These are phyloP conservation scores for Athelia psychrophila DNA, from an alignment of 1,284 basidiomycete genomes.

Conservation along the genomic window DNA sequence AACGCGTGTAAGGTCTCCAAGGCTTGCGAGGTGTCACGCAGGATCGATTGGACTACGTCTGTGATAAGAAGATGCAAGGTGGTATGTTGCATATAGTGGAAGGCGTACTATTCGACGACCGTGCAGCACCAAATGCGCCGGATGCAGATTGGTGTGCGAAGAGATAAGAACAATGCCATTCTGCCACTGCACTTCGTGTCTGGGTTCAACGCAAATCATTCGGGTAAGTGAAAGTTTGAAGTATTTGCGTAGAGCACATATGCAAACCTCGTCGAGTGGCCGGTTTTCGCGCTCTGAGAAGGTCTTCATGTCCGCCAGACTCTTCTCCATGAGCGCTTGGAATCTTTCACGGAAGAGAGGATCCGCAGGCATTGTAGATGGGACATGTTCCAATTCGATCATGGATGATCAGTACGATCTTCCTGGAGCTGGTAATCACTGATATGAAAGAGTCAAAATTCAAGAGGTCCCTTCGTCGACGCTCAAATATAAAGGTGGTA, in stretches of 20 bases:
- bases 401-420: no score
- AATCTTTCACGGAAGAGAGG: constrained; percentile 57
- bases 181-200: constrained; percentile 51
- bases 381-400: not conserved
- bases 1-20: constrained; percentile 48
- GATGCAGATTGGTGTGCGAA: constrained; percentile 31
- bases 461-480: no score
- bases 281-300: constrained; percentile 57
- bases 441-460: no score
- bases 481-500: no score
- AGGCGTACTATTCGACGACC: not conserved
- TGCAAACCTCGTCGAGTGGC: constrained; percentile 56
- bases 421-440: no score
- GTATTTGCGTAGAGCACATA: not conserved
- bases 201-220: constrained; percentile 21
- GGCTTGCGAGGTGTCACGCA: constrained; percentile 44
- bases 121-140: constrained; percentile 4
- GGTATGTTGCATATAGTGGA: not conserved
- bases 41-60: constrained; percentile 39
- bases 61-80: not conserved
- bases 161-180: constrained; percentile 55
- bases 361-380: constrained; percentile 24
- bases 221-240: constrained; percentile 7
- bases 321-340: constrained; percentile 57
- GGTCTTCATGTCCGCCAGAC: constrained; percentile 48